A percentile compares a stretch with the other conserved stretches of the same genome.
These are phyloP conservation scores for Cardamine chenopodiifolia DNA, from an alignment of 345 rosid species.

Conservation along the genomic window DNA sequence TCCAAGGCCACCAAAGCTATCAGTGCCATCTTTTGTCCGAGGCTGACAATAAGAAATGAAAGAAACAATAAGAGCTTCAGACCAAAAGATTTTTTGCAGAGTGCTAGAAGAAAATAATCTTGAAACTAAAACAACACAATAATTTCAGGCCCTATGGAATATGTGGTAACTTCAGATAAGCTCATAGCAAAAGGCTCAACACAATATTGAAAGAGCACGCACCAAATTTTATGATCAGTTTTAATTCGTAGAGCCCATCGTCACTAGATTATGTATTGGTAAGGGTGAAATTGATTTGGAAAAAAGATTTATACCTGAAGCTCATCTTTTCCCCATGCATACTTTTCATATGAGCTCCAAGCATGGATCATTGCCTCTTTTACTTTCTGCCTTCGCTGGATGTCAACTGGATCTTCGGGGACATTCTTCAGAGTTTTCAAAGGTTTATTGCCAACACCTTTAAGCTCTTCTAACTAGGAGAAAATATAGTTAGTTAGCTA, in stretches of 20 bases:
- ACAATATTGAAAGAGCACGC: background rate
- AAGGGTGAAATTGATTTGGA: background rate
- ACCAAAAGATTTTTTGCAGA: constrained; percentile 9
- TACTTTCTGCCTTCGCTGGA: constrained; percentile 78
- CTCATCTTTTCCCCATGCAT: constrained; percentile 97
- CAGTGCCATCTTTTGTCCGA: constrained; percentile 75
- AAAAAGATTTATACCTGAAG: constrained; percentile 65
- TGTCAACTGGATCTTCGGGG: constrained; percentile 64
- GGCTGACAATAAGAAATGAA: constrained; percentile 53
- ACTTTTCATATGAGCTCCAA: constrained; percentile 93
- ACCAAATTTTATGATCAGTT: background rate
- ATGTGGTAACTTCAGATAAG: background rate
- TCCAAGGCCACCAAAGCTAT: constrained; percentile 99
- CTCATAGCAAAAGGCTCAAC: constrained; percentile 23
- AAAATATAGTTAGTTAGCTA: constrained; percentile 26
- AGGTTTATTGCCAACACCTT: constrained; percentile 37
- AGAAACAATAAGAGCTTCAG: constrained; percentile 22
- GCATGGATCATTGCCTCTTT: constrained; percentile 98
- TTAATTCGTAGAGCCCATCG: background rate
- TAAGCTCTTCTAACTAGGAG: constrained; percentile 60
- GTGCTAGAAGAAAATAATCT: background rate
- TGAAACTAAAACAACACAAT: background rate
- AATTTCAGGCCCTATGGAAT: background rate
- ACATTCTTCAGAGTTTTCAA: constrained; percentile 35
- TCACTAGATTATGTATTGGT: constrained; percentile 12